Evolutionary conservation across 371 early-diverging fungal genomes (phyloP), one percentile per base, ranked within the genome.

Genomic region (Mucor piriformis): DNA sequence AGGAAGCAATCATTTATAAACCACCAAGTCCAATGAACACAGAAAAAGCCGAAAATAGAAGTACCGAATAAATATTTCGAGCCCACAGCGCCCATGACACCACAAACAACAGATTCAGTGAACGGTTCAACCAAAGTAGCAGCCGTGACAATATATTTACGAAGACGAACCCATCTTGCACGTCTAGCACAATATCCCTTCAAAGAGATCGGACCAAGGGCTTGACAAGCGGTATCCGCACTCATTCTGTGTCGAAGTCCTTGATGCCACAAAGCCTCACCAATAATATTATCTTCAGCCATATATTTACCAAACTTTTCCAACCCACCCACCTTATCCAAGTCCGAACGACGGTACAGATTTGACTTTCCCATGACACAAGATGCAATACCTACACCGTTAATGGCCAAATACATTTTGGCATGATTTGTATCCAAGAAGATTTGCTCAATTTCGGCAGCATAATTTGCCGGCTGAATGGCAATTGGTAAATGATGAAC

Each of bases 301-400:
- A 97, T 87, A 74, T 85, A 96, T 67, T 91, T 78, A 32, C 88
- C 94, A 80, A 95, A 96, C 16, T 87, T 76, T 7, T 69, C 84
- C 33, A 98, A 70, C 0, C 96, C 97, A 4, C 95, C 97, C 23
- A 83, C 83, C 35, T 70, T 73, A 53, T 89, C 91, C 32, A 98
- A 81, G 55, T 85, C 89, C n/a, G 89, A 89, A 48, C 88, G 90
- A 34, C 95, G 85, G 73, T 92, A 97, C 51, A 97, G 65, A 57
- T 93, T 95, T 23, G 93, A 93, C 63, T 98, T 98, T 24, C 98
- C 98, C 75, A 95, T 89, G 29, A 98, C 84, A 69, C 97, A 97
- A 25, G 89, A 89, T 18, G 90, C 92, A 12, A 93, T 68, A 13
- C 83, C 90, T 2, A 92, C 76, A 38, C 81, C 83, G 76, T 98